Conservation (phyloP, 768 basidiomycete genomes). For the Paxillus ammoniavirescens region DNA sequence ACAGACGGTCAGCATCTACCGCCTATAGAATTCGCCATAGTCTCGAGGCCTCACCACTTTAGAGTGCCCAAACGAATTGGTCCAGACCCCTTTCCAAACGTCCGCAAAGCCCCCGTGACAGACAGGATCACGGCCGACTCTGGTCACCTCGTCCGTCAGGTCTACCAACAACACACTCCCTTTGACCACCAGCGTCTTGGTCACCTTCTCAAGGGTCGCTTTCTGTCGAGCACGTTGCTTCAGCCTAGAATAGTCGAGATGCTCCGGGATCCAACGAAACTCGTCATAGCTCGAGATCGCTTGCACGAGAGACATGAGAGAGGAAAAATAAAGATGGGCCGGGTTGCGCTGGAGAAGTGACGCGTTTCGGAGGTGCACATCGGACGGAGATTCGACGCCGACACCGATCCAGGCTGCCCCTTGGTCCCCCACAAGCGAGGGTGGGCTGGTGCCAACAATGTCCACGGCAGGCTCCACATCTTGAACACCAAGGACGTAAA, state of each 20-base stretch:
- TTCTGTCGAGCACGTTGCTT: slow-evolving; percentile 59
- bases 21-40: background rate
- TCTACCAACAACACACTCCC: slow-evolving; percentile 49
- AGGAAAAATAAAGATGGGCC: slow-evolving; percentile 48
- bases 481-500: slow-evolving; percentile 48
- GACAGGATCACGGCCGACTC: slow-evolving; percentile 45
- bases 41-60: slow-evolving; percentile 12
- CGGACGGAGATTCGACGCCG: slow-evolving; percentile 49
- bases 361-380: slow-evolving; percentile 61
- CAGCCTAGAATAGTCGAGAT: slow-evolving; percentile 51
- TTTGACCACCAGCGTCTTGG: slow-evolving; percentile 53
- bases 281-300: slow-evolving; percentile 58
- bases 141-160: slow-evolving; percentile 53
- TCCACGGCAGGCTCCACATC: slow-evolving; percentile 17
- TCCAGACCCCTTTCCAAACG: slow-evolving; percentile 60
- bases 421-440: slow-evolving; percentile 1
- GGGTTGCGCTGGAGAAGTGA: slow-evolving; percentile 57
- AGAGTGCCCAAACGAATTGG: slow-evolving; percentile 41
- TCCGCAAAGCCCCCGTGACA: slow-evolving; percentile 59
- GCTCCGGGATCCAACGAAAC: slow-evolving; percentile 54
- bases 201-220: slow-evolving; percentile 51
- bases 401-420: slow-evolving; percentile 40
- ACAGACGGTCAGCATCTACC: background rate
- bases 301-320: slow-evolving; percentile 48
- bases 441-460: background rate